Conservation (phyloP, 2,329 filamentous ascomycete genomes). For the Bipolaris cookei region DNA sequence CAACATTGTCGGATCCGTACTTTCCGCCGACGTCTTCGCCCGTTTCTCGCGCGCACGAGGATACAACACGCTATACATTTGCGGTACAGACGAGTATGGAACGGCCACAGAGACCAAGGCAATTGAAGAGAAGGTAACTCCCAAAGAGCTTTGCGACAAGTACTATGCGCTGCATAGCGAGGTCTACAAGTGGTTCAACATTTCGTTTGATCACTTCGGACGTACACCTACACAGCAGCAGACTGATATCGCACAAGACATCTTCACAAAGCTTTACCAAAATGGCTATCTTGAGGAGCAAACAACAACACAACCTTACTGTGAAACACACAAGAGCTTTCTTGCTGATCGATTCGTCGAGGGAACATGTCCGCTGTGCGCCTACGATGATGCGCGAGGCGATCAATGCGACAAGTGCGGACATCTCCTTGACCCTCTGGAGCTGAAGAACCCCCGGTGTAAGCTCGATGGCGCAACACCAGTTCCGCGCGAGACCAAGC, state of each 20-base stretch:
- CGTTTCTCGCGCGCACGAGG: conserved; percentile 80
- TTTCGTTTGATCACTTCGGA: conserved; percentile 93
- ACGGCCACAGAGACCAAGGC: conserved; percentile 97
- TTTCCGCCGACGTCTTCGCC: conserved; percentile 82
- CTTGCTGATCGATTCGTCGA: conserved; percentile 72
- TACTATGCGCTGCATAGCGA: conserved; percentile 89
- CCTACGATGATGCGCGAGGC: conserved; percentile 59
- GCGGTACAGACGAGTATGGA: conserved; percentile 92
- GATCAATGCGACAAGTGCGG: conserved; percentile 62
- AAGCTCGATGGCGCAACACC: conserved; percentile 88
- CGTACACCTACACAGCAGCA: conserved; percentile 88
- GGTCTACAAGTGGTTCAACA: conserved; percentile 95
- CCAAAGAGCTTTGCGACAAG: conserved; percentile 86
- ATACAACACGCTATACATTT: conserved; percentile 81
- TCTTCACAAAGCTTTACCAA: conserved; percentile 85
- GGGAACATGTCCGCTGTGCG: conserved; percentile 76
- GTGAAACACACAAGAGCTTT: conserved; percentile 66
- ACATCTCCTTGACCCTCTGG: conserved; percentile 56
- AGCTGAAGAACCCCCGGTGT: conserved; percentile 70
- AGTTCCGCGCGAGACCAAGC: conserved; percentile 81
- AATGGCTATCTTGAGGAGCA: conserved; percentile 89
- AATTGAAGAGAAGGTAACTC: conserved; percentile 82
- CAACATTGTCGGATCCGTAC: conserved; percentile 60
- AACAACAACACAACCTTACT: conserved; percentile 88
- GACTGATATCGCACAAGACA: conserved; percentile 89